These are phyloP conservation scores for Ormosia emarginata DNA, from an alignment of 306 rosid species.

Conservation along the genomic window DNA sequence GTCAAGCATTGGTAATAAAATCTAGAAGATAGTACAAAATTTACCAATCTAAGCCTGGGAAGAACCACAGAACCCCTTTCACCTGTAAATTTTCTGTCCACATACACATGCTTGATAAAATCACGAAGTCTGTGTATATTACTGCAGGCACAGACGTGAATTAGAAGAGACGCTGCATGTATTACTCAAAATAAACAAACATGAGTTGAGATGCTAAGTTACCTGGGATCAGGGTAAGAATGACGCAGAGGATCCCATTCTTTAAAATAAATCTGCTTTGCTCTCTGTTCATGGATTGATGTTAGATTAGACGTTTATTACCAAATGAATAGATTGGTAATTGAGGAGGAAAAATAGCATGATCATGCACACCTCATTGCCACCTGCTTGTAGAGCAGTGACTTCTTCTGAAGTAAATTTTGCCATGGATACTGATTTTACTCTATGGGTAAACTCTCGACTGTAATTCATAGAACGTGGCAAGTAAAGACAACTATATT, in stretches of 20 bases:
- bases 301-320: slow-evolving; percentile 11
- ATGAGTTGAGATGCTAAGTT: slow-evolving; percentile 7
- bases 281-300: slow-evolving; percentile 50
- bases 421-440: slow-evolving; percentile 88
- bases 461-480: slow-evolving; percentile 41
- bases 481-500: neutral
- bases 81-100: slow-evolving; percentile 62
- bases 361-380: slow-evolving; percentile 66
- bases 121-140: slow-evolving; percentile 62
- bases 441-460: slow-evolving; percentile 89
- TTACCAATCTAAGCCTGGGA: slow-evolving; percentile 64
- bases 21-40: neutral
- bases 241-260: slow-evolving; percentile 65
- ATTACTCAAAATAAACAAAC: neutral
- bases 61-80: slow-evolving; percentile 46
- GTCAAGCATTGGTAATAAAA: neutral
- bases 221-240: slow-evolving; percentile 71
- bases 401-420: slow-evolving; percentile 78
- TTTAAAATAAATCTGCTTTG: slow-evolving; percentile 68
- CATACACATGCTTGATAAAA: slow-evolving; percentile 70
- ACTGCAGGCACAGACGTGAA: slow-evolving; percentile 46
- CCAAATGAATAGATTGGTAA: neutral
- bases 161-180: slow-evolving; percentile 25
- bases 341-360: neutral
- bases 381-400: slow-evolving; percentile 79